These are phyloP conservation scores for Clavariopsis aquatica DNA, from an alignment of 495 filamentous ascomycete genomes.

Conservation along the genomic window DNA sequence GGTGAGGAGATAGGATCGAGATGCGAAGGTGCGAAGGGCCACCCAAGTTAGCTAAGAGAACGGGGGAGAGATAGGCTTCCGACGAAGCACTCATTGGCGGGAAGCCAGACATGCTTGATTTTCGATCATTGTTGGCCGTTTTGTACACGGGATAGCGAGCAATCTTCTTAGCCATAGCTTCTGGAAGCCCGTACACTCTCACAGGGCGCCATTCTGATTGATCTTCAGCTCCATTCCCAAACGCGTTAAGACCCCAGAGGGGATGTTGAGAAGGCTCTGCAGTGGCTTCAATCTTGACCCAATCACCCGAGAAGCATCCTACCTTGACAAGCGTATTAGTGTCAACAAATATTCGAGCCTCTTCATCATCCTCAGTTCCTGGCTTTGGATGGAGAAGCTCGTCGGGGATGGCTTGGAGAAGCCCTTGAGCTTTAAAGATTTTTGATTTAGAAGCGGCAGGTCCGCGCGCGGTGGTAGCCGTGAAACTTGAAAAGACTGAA, in stretches of 20 bases:
- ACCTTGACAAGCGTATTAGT: constrained; percentile 80
- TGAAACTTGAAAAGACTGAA: constrained; percentile 82
- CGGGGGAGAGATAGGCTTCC: constrained; percentile 76
- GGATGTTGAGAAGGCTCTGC: constrained; percentile 61
- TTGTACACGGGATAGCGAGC: constrained; percentile 57
- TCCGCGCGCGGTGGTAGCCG: constrained; percentile 73
- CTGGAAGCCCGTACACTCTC: constrained; percentile 83
- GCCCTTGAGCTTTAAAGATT: constrained; percentile 75
- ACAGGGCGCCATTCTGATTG: constrained; percentile 69
- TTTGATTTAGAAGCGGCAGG: constrained; percentile 55
- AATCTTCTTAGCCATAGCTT: constrained; percentile 53
- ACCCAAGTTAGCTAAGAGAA: constrained; percentile 81
- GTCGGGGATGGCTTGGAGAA: constrained; percentile 70
- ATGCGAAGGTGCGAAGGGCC: constrained; percentile 65
- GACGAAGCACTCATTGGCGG: constrained; percentile 48
- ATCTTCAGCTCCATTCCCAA: constrained; percentile 55
- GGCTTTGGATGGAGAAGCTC: constrained; percentile 85
- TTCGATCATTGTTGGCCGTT: constrained; percentile 45
- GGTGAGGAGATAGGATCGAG: constrained; percentile 34
- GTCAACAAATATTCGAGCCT: constrained; percentile 85
- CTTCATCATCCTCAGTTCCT: constrained; percentile 78
- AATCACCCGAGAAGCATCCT: constrained; percentile 95
- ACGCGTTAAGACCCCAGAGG: constrained; percentile 53
- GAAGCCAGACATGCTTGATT: constrained; percentile 57
- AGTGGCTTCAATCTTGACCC: constrained; percentile 81